A percentile compares a stretch with the other conserved stretches of the same genome.
Evolutionary conservation across 176 grass and related monocot genomes (phyloP).

Genomic region (Aegilops speltoides): DNA sequence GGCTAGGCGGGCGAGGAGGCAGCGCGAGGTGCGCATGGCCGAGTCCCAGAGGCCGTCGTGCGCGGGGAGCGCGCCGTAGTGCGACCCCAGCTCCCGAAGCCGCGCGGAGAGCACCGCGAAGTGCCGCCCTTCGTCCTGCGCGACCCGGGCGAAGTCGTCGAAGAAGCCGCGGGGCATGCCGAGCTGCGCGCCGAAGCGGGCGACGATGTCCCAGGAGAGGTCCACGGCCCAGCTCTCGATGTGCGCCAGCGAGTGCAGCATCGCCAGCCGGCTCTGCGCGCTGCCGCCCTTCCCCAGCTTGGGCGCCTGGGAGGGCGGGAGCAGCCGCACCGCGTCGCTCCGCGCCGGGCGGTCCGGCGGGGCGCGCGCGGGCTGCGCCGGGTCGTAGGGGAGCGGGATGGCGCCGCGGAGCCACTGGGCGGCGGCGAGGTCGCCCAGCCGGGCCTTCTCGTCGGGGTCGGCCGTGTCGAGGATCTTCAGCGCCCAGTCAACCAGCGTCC

Average conservation of each 20-base stretch:
- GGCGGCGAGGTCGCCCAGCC: slow-evolving; percentile 55
- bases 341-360: slow-evolving; percentile 66
- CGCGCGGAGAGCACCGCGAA: slow-evolving; percentile 62
- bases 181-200: slow-evolving; percentile 61
- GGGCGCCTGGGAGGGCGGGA: slow-evolving; percentile 58
- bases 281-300: slow-evolving; percentile 89
- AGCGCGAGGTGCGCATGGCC: slow-evolving; percentile 59
- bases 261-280: slow-evolving; percentile 72
- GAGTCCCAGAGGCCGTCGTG: slow-evolving; percentile 96
- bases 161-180: slow-evolving; percentile 80
- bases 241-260: slow-evolving; percentile 88
- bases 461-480: slow-evolving; percentile 62
- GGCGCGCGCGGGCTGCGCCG: background rate
- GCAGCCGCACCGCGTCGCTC: slow-evolving; percentile 61
- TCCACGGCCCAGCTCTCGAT: slow-evolving; percentile 98
- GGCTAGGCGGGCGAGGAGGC: slow-evolving; percentile 75
- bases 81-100: slow-evolving; percentile 63
- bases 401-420: slow-evolving; percentile 54
- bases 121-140: slow-evolving; percentile 73
- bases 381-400: slow-evolving; percentile 55
- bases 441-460: slow-evolving; percentile 79
- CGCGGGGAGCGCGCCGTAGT: slow-evolving; percentile 77
- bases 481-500: slow-evolving; percentile 77
- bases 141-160: slow-evolving; percentile 73
- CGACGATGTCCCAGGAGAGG: slow-evolving; percentile 91